These are phyloP conservation scores for Streptanthus diversifolius DNA, from an alignment of 345 rosid species.

Conservation along the genomic window DNA sequence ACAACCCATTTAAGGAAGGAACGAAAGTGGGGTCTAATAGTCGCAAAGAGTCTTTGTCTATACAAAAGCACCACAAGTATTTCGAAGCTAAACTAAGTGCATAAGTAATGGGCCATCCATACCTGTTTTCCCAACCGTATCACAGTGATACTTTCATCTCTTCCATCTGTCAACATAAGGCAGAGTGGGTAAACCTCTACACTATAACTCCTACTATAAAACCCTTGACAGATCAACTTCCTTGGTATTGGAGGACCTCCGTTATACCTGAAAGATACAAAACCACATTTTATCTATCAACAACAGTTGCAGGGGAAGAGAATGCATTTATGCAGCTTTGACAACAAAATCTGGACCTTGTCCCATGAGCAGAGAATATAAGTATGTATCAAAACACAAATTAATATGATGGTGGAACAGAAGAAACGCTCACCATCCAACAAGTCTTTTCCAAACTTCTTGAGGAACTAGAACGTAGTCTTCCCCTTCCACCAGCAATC, in stretches of 20 bases:
- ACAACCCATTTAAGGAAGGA: conserved; percentile 14
- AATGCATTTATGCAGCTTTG: conserved; percentile 9
- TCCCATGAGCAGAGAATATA: background rate
- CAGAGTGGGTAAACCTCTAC: conserved; percentile 90
- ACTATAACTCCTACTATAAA: conserved; percentile 45
- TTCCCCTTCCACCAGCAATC: conserved; percentile 55
- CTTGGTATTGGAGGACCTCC: conserved; percentile 90
- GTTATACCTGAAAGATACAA: conserved; percentile 51
- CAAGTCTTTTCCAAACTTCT: conserved; percentile 82
- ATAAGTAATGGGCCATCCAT: background rate
- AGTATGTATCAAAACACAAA: background rate
- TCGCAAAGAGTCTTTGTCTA: background rate
- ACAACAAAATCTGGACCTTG: background rate
- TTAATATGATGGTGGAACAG: background rate
- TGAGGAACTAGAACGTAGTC: conserved; percentile 78
- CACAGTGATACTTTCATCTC: conserved; percentile 52
- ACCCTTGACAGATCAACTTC: conserved; percentile 79
- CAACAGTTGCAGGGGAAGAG: background rate
- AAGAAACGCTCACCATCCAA: conserved; percentile 49
- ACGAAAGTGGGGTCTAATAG: background rate
- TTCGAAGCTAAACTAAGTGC: background rate
- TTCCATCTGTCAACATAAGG: conserved; percentile 68
- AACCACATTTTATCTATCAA: background rate
- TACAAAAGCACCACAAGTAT: conserved; percentile 1
- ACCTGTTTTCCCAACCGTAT: conserved; percentile 82